Base-by-base conservation (phyloP, 495 filamentous ascomycete species). In the Penicillium longicatenatum region DNA sequence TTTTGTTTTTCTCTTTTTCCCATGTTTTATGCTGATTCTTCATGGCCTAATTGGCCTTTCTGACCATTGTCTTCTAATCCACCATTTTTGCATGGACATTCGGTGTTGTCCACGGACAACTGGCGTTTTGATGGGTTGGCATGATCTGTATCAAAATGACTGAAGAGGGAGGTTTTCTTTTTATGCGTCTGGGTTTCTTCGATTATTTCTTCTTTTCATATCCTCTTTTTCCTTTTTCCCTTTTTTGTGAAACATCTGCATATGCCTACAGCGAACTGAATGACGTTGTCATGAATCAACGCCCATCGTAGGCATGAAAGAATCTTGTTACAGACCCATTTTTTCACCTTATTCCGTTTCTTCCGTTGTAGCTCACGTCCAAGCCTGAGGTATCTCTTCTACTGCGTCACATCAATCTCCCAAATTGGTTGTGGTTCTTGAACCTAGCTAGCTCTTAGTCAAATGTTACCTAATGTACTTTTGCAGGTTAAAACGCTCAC, bases 1-100 rank as follows among this genome's bases (percentile, higher is more conserved):
- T 47, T 45, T 41, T 26, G 46, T 54, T 54, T 61, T 42, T 61
- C 54, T 55, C 62, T 20, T 55, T 55, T 39, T 52, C 42, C 43
- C 45, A 14, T 33, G 24, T 12, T 16, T 37, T 9, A 41, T 46
- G 12, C 35, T 51, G 44, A 39, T 51, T 29, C 54, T 33, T 29
- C 33, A 4, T 39, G 14, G 37, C 37, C 37, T 39, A 7, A 7
- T 50, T 14, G 42, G 26, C 39, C 26, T 26, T 46, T 29, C 30
- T 22, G 2, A 16, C 22, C 41, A 54, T 31, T 54, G 52, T 54
- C 29, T 54, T 54, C 51, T 54, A 39, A 6, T 47, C 24, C 46
- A 51, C 24, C 48, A 39, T 49, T 43, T 20, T 20, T 50, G 54
- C 54, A 57, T 56, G 54, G 54, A 41, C 43, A 37, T 37, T 47